phyloP scores from a whole-genome alignment of 169 alveolate genomes.

The Plasmodium billcollinsi region DNA sequence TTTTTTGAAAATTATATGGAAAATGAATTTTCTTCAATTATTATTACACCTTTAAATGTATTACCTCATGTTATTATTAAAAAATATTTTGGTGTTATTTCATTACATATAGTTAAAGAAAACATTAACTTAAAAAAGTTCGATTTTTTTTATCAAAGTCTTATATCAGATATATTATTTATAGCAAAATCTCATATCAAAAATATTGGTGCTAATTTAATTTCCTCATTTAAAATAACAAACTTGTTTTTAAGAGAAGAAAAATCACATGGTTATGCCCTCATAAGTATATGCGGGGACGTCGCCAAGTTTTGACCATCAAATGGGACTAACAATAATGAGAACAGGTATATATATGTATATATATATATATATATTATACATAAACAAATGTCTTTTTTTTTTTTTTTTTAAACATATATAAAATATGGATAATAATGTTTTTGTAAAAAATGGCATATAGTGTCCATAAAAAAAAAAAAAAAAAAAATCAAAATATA shows the following conservation, averaged over 20 bases:
- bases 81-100: conserved; percentile 75
- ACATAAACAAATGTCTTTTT: no score
- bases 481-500: no score
- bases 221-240: conserved; percentile 65
- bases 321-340: neutral
- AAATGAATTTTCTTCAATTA: conserved; percentile 47
- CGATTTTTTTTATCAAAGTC: conserved; percentile 69
- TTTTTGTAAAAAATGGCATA: no score
- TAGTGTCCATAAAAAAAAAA: no score
- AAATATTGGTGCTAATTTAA: conserved; percentile 75
- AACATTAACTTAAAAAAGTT: conserved; percentile 52
- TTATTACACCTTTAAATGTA: conserved; percentile 64
- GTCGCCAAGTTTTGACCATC: conserved; percentile 53
- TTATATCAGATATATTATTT: conserved; percentile 60
- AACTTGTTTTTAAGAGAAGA: conserved; percentile 70
- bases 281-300: conserved; percentile 77
- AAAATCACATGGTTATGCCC: conserved; percentile 76
- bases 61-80: conserved; percentile 65
- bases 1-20: conserved; percentile 32
- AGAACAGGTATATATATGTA: neutral
- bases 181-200: conserved; percentile 70
- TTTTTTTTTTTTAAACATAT: no score
- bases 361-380: no score
- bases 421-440: no score
- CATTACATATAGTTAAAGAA: conserved; percentile 61